phyloP scores from a whole-genome alignment of 441 rosid species.

The Gossypium lobatum region DNA sequence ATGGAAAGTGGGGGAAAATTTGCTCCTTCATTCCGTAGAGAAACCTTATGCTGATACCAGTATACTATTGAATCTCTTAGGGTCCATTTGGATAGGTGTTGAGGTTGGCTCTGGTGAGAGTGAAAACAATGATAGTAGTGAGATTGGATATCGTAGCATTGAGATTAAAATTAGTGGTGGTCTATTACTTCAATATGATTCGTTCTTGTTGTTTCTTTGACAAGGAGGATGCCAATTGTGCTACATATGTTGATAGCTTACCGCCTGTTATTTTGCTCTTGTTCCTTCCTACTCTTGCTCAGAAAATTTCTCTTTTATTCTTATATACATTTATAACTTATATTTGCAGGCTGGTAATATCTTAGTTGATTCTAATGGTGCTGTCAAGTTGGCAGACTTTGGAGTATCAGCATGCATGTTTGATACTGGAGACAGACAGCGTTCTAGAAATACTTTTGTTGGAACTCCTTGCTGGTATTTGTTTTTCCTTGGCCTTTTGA shows the following conservation, averaged over 20 bases:
- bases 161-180: background rate
- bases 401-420: slow-evolving; percentile 99
- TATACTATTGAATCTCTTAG: background rate
- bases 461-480: slow-evolving; percentile 99
- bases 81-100: background rate
- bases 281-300: background rate
- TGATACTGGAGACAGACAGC: slow-evolving; percentile 94
- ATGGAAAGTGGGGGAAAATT: background rate
- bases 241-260: background rate
- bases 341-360: slow-evolving; percentile 87
- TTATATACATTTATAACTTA: slow-evolving; percentile 19
- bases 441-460: slow-evolving; percentile 91
- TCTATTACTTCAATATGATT: background rate
- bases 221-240: background rate
- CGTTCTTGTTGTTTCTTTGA: background rate
- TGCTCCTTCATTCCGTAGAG: background rate
- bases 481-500: slow-evolving; percentile 13
- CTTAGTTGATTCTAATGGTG: slow-evolving; percentile 67
- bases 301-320: slow-evolving; percentile 3
- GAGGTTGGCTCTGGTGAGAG: background rate
- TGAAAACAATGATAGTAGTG: background rate
- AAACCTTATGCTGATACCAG: background rate
- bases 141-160: background rate
- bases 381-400: slow-evolving; percentile 89
- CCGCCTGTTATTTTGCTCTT: slow-evolving; percentile 1